A percentile compares a stretch with the other conserved stretches of the same genome.
Evolutionary conservation across 768 basidiomycete genomes (phyloP).

Genomic region (Pisolithus albus): DNA sequence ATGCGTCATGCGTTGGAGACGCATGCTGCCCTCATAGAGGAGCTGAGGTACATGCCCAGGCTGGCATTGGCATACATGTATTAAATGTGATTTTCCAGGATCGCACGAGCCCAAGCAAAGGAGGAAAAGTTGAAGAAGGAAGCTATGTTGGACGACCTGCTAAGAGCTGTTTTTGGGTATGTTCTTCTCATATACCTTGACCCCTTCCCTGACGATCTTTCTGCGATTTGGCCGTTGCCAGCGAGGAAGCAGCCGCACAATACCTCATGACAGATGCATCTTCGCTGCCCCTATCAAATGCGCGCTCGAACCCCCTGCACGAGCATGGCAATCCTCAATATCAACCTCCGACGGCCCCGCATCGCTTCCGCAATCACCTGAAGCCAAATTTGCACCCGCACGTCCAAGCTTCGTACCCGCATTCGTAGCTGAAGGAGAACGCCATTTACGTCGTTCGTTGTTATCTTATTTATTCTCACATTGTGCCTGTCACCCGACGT

Average conservation of each 20-base stretch:
- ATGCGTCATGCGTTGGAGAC: conserved; percentile 61
- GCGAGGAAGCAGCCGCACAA: conserved; percentile 21
- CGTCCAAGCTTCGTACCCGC: conserved; percentile 9
- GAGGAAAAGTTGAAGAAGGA: conserved; percentile 57
- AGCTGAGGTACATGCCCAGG: conserved; percentile 37
- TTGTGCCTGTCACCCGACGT: neutral
- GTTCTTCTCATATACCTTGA: conserved; percentile 13
- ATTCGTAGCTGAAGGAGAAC: conserved; percentile 5
- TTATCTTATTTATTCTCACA: neutral
- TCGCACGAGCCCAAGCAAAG: conserved; percentile 44
- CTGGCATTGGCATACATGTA: neutral
- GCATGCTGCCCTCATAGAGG: conserved; percentile 57
- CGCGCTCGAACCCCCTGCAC: conserved; percentile 4
- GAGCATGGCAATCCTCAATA: conserved; percentile 4
- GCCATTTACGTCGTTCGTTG: neutral
- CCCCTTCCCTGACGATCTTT: neutral
- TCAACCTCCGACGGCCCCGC: neutral
- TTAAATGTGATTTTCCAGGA: conserved; percentile 17
- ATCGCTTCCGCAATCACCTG: conserved; percentile 5
- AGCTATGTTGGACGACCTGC: conserved; percentile 45
- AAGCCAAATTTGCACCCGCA: conserved; percentile 11
- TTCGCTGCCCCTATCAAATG: conserved; percentile 1
- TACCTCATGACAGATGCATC: conserved; percentile 8
- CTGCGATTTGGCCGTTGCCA: conserved; percentile 3
- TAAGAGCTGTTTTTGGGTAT: conserved; percentile 47